Conservation (phyloP, 208 protist species). For the Leishmania tarentolae region DNA sequence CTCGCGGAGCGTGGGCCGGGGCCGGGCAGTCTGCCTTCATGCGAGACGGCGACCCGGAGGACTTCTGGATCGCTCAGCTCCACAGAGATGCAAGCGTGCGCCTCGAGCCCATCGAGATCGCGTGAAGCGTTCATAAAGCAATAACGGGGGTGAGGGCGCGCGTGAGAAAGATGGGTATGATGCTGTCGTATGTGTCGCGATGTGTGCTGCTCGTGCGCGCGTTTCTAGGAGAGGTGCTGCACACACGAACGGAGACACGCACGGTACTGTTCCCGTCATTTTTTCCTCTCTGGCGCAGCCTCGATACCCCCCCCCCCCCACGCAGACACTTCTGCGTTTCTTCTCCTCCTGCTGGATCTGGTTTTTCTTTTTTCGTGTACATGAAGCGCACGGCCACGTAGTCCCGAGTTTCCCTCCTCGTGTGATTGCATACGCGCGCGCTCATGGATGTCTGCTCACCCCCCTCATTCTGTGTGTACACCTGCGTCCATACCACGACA, state of each 20-base stretch:
- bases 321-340: neutral
- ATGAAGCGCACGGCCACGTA: neutral
- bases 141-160: neutral
- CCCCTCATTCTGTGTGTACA: neutral
- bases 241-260: neutral
- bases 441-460: neutral
- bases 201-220: neutral
- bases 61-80: constrained; percentile 41
- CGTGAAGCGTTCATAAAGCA: neutral
- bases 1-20: constrained; percentile 21
- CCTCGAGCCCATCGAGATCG: constrained; percentile 33
- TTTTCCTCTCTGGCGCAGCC: neutral
- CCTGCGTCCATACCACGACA: neutral
- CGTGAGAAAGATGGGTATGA: neutral
- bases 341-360: neutral
- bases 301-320: neutral
- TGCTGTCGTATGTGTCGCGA: neutral
- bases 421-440: neutral
- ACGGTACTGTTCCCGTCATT: neutral
- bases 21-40: constrained; percentile 32
- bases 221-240: neutral
- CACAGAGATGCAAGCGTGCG: constrained; percentile 31
- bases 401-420: neutral
- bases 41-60: constrained; percentile 30
- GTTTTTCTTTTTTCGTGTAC: neutral